Conservation (phyloP, 129 eudicot species). For the Artemisia tridentata region DNA sequence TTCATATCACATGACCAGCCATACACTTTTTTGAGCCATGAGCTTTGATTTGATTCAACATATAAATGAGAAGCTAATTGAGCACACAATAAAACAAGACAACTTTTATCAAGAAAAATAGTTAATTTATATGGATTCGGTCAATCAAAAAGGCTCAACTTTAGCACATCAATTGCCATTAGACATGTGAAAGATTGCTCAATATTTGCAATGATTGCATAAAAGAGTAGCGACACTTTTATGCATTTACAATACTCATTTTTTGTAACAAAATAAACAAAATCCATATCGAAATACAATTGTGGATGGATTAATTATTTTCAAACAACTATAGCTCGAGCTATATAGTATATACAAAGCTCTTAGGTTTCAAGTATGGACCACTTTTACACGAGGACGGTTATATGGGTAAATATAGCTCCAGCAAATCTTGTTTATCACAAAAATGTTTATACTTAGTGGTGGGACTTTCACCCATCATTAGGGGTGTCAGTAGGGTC, state of each 20-base stretch:
- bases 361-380: too few species aligned
- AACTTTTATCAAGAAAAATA: conserved; percentile 14
- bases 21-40: conserved; percentile 23
- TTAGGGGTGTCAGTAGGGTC: too few species aligned
- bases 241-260: background rate
- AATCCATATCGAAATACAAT: background rate
- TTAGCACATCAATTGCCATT: conserved; percentile 27
- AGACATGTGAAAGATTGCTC: conserved; percentile 28
- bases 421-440: too few species aligned
- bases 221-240: conserved; percentile 1
- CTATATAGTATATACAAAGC: too few species aligned
- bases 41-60: conserved; percentile 39
- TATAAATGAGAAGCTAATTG: conserved; percentile 31
- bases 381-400: too few species aligned
- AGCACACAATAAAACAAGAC: conserved; percentile 21
- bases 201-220: conserved; percentile 24
- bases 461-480: too few species aligned
- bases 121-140: conserved; percentile 22
- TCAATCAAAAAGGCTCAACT: conserved; percentile 30
- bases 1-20: conserved; percentile 27
- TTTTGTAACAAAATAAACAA: background rate
- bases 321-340: too few species aligned
- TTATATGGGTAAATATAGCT: too few species aligned
- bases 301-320: too few species aligned
- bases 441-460: too few species aligned